Percentiles rank a stretch among this genome's conserved stretches.
Conservation (phyloP, 2,329 filamentous ascomycete genomes). For the Trichophyton simii region DNA sequence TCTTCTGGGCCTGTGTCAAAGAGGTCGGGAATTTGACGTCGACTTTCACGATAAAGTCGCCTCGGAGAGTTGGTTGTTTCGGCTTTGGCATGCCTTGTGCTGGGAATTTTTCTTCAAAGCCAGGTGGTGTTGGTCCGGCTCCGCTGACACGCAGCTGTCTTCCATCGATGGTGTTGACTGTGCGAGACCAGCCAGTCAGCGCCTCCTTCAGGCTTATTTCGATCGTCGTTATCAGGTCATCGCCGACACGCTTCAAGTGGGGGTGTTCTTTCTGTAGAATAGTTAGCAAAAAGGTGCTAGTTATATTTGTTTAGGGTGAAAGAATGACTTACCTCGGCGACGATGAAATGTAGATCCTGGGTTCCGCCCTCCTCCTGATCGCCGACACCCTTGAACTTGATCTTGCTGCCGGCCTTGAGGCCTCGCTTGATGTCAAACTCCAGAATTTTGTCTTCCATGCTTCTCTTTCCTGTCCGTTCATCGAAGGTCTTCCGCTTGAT, state of each 20-base stretch:
- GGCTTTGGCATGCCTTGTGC: slow-evolving; percentile 86
- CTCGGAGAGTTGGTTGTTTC: slow-evolving; percentile 73
- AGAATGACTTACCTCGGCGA: slow-evolving; percentile 63
- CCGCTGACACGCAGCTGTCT: slow-evolving; percentile 71
- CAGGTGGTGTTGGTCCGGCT: slow-evolving; percentile 72
- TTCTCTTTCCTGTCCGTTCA: slow-evolving; percentile 63
- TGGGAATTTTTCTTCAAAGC: slow-evolving; percentile 68
- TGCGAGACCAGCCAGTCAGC: slow-evolving; percentile 82
- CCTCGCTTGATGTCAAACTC: slow-evolving; percentile 94
- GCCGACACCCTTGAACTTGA: slow-evolving; percentile 95
- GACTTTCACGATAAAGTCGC: slow-evolving; percentile 78
- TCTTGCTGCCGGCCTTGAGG: slow-evolving; percentile 92
- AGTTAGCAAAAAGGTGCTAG: background rate
- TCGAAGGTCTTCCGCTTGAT: slow-evolving; percentile 96
- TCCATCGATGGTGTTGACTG: slow-evolving; percentile 86
- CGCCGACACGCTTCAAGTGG: slow-evolving; percentile 72
- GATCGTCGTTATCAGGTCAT: slow-evolving; percentile 68
- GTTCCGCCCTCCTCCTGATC: slow-evolving; percentile 94
- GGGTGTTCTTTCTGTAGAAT: slow-evolving; percentile 68
- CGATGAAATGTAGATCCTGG: slow-evolving; percentile 88
- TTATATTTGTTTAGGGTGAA: background rate
- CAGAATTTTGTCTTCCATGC: slow-evolving; percentile 74
- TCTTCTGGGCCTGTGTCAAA: slow-evolving; percentile 67
- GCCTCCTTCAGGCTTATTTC: slow-evolving; percentile 86
- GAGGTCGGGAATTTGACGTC: slow-evolving; percentile 83